Conservation (phyloP, 2,329 filamentous ascomycete species). For the Penicillium brasilianum region DNA sequence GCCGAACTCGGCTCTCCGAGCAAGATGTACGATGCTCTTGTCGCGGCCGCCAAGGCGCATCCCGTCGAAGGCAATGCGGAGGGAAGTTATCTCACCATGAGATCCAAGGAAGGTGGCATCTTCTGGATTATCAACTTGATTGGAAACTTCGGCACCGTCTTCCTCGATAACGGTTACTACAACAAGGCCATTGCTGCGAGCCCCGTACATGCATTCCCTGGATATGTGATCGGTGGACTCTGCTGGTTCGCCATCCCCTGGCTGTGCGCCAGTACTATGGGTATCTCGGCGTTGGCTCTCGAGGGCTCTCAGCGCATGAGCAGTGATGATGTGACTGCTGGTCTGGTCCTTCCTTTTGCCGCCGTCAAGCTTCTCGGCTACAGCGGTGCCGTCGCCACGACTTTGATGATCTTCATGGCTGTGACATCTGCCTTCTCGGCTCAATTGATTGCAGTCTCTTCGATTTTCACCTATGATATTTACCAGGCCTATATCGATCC, state of each 20-base stretch:
- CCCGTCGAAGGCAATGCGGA: conserved; percentile 79
- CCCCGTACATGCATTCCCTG: conserved; percentile 82
- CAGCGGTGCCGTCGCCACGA: conserved; percentile 76
- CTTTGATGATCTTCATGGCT: conserved; percentile 87
- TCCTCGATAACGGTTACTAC: conserved; percentile 85
- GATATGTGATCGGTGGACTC: conserved; percentile 84
- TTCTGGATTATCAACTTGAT: conserved; percentile 93
- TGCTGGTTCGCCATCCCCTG: conserved; percentile 94
- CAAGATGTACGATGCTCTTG: conserved; percentile 77
- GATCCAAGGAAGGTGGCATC: conserved; percentile 76
- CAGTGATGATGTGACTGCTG: conserved; percentile 75
- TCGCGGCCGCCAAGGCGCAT: conserved; percentile 69
- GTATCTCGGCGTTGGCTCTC: conserved; percentile 77
- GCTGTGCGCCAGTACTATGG: conserved; percentile 87
- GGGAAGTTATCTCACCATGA: conserved; percentile 88
- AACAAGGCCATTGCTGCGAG: conserved; percentile 92
- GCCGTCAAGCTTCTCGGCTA: conserved; percentile 82
- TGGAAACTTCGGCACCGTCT: conserved; percentile 67
- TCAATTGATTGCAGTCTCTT: conserved; percentile 84
- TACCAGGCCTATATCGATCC: conserved; percentile 89
- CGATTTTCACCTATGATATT: conserved; percentile 86
- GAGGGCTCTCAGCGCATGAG: conserved; percentile 77
- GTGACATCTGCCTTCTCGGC: conserved; percentile 84
- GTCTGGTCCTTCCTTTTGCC: conserved; percentile 82
- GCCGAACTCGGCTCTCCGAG: conserved; percentile 73